Evolutionary conservation across 176 grass and related monocot species (phyloP).

Genomic region (Thinopyrum elongatum): DNA sequence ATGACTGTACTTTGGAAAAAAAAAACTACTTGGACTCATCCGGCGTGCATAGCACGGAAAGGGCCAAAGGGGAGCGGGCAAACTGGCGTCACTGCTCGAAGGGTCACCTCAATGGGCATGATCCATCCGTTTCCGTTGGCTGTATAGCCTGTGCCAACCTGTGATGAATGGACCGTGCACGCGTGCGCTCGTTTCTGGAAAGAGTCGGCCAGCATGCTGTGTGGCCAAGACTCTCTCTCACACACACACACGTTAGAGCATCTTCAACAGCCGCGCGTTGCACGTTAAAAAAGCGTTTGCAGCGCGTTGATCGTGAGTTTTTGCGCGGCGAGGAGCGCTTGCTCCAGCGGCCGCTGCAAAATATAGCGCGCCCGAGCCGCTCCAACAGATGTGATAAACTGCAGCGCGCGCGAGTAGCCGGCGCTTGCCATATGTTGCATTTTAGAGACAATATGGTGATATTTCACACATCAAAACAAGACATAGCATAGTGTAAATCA

Average conservation of each 20-base stretch:
- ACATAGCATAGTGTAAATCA: too few species aligned
- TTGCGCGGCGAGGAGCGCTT: too few species aligned
- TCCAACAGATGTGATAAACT: too few species aligned
- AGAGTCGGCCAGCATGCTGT: not conserved
- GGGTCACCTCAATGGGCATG: conserved; percentile 1
- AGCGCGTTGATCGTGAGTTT: too few species aligned
- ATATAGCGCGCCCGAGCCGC: too few species aligned
- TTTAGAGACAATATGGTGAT: too few species aligned
- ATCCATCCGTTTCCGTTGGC: not conserved
- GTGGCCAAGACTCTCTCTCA: not conserved
- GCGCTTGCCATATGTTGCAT: too few species aligned
- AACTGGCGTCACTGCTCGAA: not conserved
- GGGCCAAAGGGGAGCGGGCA: not conserved
- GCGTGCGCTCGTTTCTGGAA: not conserved
- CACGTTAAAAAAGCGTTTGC: too few species aligned
- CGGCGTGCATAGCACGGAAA: conserved; percentile 2
- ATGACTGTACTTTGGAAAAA: not conserved
- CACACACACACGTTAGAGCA: not conserved
- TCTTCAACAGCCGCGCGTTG: too few species aligned
- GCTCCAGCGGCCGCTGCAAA: too few species aligned
- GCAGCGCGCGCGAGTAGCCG: too few species aligned
- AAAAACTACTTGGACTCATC: not conserved
- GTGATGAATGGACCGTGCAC: conserved; percentile 15
- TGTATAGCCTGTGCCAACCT: not conserved
- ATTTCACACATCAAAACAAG: too few species aligned